phyloP scores from a whole-genome alignment of 2,329 filamentous ascomycete species.

The Talaromyces funiculosus region DNA sequence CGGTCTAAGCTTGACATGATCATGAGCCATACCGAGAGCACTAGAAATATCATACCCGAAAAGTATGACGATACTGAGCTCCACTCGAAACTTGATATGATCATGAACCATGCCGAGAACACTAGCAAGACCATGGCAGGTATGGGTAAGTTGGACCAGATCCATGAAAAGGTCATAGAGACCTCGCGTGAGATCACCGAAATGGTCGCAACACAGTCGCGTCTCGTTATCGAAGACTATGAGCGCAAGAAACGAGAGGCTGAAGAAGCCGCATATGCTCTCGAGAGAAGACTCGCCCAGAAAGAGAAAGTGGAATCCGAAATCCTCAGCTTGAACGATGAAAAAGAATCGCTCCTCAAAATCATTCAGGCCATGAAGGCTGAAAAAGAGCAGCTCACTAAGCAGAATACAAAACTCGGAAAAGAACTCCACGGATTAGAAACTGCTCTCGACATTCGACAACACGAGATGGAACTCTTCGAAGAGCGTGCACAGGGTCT shows the following conservation, averaged over 20 bases:
- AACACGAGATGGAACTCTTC: conserved; percentile 88
- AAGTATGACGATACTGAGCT: conserved; percentile 59
- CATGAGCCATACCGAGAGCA: conserved; percentile 46
- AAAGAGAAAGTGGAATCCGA: conserved; percentile 57
- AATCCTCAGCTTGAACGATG: conserved; percentile 47
- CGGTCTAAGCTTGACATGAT: conserved; percentile 54
- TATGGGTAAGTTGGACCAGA: conserved; percentile 77
- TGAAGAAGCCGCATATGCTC: conserved; percentile 70
- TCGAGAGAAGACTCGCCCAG: conserved; percentile 68
- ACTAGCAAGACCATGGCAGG: conserved; percentile 67
- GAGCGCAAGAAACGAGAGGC: conserved; percentile 73
- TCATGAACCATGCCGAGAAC: conserved; percentile 46
- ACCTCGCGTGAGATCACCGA: conserved; percentile 79
- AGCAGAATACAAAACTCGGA: conserved; percentile 72
- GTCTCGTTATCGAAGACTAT: conserved; percentile 68
- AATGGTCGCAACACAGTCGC: conserved; percentile 72
- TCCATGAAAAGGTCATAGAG: conserved; percentile 78
- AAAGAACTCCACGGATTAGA: conserved; percentile 88
- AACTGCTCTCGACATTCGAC: conserved; percentile 79
- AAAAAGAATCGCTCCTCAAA: conserved; percentile 58
- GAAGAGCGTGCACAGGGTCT: conserved; percentile 80
- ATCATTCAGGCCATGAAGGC: conserved; percentile 46
- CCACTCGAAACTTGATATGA: conserved; percentile 52
- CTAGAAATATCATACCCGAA: conserved; percentile 56
- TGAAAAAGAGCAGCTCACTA: conserved; percentile 61